Evolutionary conservation across 306 rosid species (phyloP).

Genomic region (Sesbania bispinosa): DNA sequence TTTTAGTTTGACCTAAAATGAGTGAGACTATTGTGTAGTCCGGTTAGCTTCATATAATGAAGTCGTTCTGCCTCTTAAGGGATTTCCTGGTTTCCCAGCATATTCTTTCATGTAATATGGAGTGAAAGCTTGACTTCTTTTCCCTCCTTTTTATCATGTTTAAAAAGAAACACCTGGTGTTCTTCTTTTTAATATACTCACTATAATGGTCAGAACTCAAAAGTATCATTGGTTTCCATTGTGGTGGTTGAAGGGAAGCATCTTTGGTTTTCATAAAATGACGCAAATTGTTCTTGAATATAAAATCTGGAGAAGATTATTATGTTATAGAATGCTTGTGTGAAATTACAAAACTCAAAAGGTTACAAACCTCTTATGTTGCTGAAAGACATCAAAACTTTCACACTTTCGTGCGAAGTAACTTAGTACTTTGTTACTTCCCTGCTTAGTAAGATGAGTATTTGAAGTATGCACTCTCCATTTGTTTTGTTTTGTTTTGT

Average conservation of each 20-base stretch:
- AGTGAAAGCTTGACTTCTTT: background rate
- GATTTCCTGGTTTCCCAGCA: background rate
- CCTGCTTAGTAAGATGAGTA: background rate
- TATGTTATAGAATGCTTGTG: constrained; percentile 6
- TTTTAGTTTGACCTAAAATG: background rate
- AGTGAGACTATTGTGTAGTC: background rate
- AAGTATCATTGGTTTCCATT: background rate
- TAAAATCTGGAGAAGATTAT: background rate
- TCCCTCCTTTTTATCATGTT: background rate
- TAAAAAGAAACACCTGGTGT: background rate
- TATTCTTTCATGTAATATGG: background rate
- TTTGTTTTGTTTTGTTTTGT: background rate
- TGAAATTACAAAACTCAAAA: background rate
- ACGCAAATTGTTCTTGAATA: background rate
- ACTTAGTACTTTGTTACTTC: background rate
- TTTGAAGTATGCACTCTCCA: background rate
- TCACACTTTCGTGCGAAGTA: background rate
- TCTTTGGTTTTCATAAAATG: background rate
- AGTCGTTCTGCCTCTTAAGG: background rate
- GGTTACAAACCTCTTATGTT: background rate
- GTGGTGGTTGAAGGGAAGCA: background rate
- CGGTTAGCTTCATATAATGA: background rate
- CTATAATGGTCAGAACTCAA: background rate
- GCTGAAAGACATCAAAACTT: background rate
- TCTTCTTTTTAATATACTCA: background rate